These are phyloP conservation scores for Nicotiana attenuata DNA, from an alignment of 257 asterid species.

Conservation along the genomic window DNA sequence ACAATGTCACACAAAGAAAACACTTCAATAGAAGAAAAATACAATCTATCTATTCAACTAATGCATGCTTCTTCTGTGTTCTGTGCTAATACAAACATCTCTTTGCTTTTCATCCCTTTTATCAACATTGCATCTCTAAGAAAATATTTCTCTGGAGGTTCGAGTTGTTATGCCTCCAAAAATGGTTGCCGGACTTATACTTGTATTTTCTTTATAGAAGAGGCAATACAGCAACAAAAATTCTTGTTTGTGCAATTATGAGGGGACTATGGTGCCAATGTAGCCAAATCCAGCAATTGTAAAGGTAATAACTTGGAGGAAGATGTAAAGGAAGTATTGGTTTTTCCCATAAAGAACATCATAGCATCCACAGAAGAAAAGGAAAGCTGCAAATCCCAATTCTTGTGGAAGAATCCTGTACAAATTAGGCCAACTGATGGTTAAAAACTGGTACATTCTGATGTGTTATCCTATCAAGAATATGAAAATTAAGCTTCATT, in stretches of 20 bases:
- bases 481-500: not conserved
- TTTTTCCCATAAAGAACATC: constrained; percentile 54
- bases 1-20: not conserved
- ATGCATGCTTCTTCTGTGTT: not conserved
- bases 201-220: no score
- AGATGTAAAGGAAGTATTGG: constrained; percentile 51
- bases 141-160: not conserved
- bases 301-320: constrained; percentile 51
- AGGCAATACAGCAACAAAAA: not conserved
- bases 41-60: not conserved
- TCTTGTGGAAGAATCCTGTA: constrained; percentile 48
- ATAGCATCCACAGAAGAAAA: constrained; percentile 52
- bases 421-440: not conserved
- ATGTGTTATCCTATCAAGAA: not conserved
- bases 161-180: not conserved
- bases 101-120: not conserved
- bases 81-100: not conserved
- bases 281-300: constrained; percentile 58
- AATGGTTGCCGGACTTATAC: not conserved
- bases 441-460: not conserved
- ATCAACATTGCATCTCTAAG: not conserved
- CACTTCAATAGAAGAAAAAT: not conserved
- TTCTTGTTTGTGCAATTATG: not conserved
- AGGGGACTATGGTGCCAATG: constrained; percentile 44
- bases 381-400: constrained; percentile 48